These are phyloP conservation scores for Aspergillus steynii DNA, from an alignment of 495 filamentous ascomycete genomes.

Conservation along the genomic window DNA sequence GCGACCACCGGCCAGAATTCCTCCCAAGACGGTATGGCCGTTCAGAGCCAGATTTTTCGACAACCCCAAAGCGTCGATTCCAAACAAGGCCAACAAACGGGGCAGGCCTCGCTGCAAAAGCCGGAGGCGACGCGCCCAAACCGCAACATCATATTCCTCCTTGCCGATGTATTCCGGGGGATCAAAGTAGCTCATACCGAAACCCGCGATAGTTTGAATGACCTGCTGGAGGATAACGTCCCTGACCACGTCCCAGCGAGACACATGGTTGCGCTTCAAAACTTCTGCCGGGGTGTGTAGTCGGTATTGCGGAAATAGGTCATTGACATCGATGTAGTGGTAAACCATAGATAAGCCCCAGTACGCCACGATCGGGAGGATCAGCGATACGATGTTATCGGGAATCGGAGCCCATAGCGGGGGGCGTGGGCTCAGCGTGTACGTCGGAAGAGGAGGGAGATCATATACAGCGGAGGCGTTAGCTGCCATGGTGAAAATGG, in stretches of 20 bases:
- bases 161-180: constrained; percentile 63
- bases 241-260: constrained; percentile 75
- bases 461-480: constrained; percentile 45
- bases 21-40: constrained; percentile 65
- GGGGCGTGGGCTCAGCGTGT: constrained; percentile 63
- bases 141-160: constrained; percentile 79
- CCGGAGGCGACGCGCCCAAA: constrained; percentile 76
- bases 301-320: constrained; percentile 83
- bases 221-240: constrained; percentile 88
- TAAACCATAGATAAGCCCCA: constrained; percentile 87
- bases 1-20: constrained; percentile 67
- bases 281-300: constrained; percentile 91
- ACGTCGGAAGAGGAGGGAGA: constrained; percentile 78
- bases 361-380: constrained; percentile 81
- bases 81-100: constrained; percentile 45
- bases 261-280: constrained; percentile 79
- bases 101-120: constrained; percentile 70
- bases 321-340: constrained; percentile 77
- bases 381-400: constrained; percentile 72
- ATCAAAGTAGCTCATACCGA: constrained; percentile 64
- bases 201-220: constrained; percentile 72
- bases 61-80: constrained; percentile 41
- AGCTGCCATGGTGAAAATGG: constrained; percentile 32
- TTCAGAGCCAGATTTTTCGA: constrained; percentile 37
- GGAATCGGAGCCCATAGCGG: constrained; percentile 75